A percentile compares a stretch with the other conserved stretches of the same genome.
These are phyloP conservation scores for Jamesozyma piceae DNA, from an alignment of 805 yeast genomes.

Conservation along the genomic window DNA sequence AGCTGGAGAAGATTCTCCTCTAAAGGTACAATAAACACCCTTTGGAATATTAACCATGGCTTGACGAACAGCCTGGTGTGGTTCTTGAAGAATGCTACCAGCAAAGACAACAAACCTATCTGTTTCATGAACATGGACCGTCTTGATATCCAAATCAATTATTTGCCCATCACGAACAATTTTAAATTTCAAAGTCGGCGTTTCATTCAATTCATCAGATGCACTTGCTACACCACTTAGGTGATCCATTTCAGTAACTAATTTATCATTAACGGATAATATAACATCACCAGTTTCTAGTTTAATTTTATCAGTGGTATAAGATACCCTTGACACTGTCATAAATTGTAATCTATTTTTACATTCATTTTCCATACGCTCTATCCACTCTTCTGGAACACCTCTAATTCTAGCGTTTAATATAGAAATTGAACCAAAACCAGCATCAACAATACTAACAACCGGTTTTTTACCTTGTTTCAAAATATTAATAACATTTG, in stretches of 20 bases:
- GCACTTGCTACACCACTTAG: slow-evolving; percentile 36
- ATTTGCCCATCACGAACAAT: slow-evolving; percentile 66
- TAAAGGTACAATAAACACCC: slow-evolving; percentile 69
- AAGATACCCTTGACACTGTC: slow-evolving; percentile 59
- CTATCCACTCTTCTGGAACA: slow-evolving; percentile 80
- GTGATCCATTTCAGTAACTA: slow-evolving; percentile 61
- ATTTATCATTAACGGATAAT: slow-evolving; percentile 54
- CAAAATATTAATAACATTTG: slow-evolving; percentile 46
- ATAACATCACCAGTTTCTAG: slow-evolving; percentile 64
- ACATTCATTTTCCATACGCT: slow-evolving; percentile 51
- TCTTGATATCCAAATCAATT: slow-evolving; percentile 51
- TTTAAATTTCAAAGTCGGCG: slow-evolving; percentile 40
- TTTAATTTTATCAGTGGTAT: slow-evolving; percentile 32
- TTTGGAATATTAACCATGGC: slow-evolving; percentile 69
- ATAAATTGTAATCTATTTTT: slow-evolving; percentile 65
- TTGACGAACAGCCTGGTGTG: slow-evolving; percentile 90
- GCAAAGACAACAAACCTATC: slow-evolving; percentile 69
- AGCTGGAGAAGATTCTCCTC: slow-evolving; percentile 79
- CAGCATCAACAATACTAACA: slow-evolving; percentile 68
- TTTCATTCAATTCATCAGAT: slow-evolving; percentile 34
- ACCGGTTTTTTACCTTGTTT: slow-evolving; percentile 43
- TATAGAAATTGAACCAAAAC: slow-evolving; percentile 57
- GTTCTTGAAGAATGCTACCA: slow-evolving; percentile 74
- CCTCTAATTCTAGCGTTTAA: slow-evolving; percentile 75
- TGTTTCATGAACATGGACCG: slow-evolving; percentile 54